Percentiles rank a stretch among this genome's conserved stretches.
These are phyloP conservation scores for Cyclotella kingstonii DNA, from an alignment of 108 stramenopile species.

Conservation along the genomic window DNA sequence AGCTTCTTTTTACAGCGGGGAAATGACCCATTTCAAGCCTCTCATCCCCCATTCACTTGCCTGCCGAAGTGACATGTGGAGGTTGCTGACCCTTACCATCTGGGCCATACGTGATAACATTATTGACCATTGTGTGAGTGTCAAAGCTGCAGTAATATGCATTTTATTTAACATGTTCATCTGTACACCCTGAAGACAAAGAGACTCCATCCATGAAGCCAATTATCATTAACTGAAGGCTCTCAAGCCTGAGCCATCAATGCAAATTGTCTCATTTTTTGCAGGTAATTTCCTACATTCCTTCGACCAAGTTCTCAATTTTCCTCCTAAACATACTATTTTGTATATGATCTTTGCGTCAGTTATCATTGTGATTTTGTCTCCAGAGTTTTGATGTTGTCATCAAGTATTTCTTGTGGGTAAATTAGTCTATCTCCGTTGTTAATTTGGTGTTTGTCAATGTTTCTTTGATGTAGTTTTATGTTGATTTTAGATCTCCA, in stretches of 20 bases:
- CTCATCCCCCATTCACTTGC: conserved; percentile 15
- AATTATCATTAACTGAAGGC: not conserved
- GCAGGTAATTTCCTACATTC: too few relatives aligned
- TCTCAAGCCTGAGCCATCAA: not conserved
- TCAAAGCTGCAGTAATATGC: conserved; percentile 11
- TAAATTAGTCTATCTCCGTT: too few relatives aligned
- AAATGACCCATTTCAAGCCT: conserved; percentile 2
- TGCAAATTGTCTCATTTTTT: conserved; percentile 4
- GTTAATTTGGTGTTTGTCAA: too few relatives aligned
- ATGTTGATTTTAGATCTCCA: too few relatives aligned
- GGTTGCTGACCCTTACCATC: conserved; percentile 1
- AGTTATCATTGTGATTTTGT: too few relatives aligned
- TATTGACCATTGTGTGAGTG: conserved; percentile 10
- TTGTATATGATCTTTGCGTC: too few relatives aligned
- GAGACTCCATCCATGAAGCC: conserved; percentile 17
- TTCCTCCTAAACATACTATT: too few relatives aligned
- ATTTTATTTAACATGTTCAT: conserved; percentile 3
- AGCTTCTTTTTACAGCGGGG: conserved; percentile 3
- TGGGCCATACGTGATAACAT: conserved; percentile 6
- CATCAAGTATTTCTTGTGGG: too few relatives aligned
- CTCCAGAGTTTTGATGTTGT: too few relatives aligned
- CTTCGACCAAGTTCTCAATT: too few relatives aligned
- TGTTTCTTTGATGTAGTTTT: too few relatives aligned
- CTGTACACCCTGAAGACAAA: not conserved
- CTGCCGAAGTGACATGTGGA: conserved; percentile 3